Evolutionary conservation across 345 rosid species (phyloP).

Genomic region (Hibiscus syriacus): DNA sequence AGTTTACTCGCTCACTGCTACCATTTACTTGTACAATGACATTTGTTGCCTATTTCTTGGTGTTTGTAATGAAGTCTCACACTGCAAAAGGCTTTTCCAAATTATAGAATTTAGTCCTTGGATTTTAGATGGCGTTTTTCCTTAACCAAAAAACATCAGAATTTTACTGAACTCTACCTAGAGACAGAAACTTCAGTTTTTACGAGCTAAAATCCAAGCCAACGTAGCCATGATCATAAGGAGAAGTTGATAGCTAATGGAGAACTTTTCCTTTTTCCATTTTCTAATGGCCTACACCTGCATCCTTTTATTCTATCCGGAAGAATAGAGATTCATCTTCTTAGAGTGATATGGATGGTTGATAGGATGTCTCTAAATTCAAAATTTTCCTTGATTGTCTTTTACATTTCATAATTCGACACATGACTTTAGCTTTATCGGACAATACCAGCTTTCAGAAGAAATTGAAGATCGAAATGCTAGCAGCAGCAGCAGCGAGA

Average conservation of each 20-base stretch:
- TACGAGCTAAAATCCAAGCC: too few relatives aligned
- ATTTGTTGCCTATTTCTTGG: background rate
- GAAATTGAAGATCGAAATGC: conserved; percentile 35
- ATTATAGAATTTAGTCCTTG: background rate
- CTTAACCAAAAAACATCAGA: background rate
- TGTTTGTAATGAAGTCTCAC: background rate
- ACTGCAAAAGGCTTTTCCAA: background rate
- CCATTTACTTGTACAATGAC: background rate
- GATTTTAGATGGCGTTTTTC: background rate
- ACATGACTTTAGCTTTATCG: background rate
- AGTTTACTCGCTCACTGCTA: conserved; percentile 13
- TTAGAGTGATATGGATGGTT: background rate
- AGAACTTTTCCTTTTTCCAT: background rate
- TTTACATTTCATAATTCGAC: background rate
- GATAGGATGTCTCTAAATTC: background rate
- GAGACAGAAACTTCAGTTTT: too few relatives aligned
- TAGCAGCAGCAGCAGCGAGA: conserved; percentile 34
- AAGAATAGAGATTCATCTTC: background rate
- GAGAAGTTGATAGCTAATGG: background rate
- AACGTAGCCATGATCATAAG: background rate
- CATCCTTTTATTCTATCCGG: background rate
- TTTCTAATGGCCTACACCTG: background rate
- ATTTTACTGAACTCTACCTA: background rate
- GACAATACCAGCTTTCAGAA: conserved; percentile 24
- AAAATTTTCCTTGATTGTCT: conserved; percentile 1